These are phyloP conservation scores for Alternaria sp. DNA, from an alignment of 2,329 filamentous ascomycete genomes.

Conservation along the genomic window DNA sequence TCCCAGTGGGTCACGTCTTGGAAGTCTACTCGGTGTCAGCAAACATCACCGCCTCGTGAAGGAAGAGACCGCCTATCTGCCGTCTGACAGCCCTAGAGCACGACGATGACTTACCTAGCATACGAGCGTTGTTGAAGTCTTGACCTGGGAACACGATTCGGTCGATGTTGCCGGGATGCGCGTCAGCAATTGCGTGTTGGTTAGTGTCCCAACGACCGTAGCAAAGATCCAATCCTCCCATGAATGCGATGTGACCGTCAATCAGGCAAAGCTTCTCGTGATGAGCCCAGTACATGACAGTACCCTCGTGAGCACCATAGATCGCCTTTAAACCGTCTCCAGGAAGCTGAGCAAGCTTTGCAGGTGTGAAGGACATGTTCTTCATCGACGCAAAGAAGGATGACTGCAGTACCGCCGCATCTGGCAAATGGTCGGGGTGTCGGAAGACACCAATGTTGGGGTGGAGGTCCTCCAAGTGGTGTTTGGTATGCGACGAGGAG, in stretches of 20 bases:
- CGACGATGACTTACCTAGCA: conserved; percentile 66
- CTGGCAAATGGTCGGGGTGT: conserved; percentile 86
- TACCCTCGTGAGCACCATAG: conserved; percentile 81
- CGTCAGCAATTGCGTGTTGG: conserved; percentile 83
- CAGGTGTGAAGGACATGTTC: conserved; percentile 61
- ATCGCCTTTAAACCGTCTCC: conserved; percentile 76
- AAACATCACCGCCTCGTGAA: background rate
- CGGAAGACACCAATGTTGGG: conserved; percentile 87
- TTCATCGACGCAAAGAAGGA: conserved; percentile 63
- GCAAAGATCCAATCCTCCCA: conserved; percentile 87
- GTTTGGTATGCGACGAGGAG: conserved; percentile 77
- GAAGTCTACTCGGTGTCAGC: conserved; percentile 60
- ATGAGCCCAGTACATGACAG: conserved; percentile 90
- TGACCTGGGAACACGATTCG: conserved; percentile 84
- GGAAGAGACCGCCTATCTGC: background rate
- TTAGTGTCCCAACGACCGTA: conserved; percentile 90
- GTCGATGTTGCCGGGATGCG: conserved; percentile 78
- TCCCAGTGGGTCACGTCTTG: conserved; percentile 78
- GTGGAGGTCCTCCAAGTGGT: conserved; percentile 76
- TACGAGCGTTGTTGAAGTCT: conserved; percentile 87
- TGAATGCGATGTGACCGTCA: conserved; percentile 81
- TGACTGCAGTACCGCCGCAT: conserved; percentile 69
- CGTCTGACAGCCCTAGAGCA: background rate
- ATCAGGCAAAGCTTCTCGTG: conserved; percentile 89
- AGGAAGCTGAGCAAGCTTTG: conserved; percentile 68